Evolutionary conservation across 805 yeast species (phyloP), one percentile per base, ranked within the genome.

Genomic region (Saccharomycopsis amapae): DNA sequence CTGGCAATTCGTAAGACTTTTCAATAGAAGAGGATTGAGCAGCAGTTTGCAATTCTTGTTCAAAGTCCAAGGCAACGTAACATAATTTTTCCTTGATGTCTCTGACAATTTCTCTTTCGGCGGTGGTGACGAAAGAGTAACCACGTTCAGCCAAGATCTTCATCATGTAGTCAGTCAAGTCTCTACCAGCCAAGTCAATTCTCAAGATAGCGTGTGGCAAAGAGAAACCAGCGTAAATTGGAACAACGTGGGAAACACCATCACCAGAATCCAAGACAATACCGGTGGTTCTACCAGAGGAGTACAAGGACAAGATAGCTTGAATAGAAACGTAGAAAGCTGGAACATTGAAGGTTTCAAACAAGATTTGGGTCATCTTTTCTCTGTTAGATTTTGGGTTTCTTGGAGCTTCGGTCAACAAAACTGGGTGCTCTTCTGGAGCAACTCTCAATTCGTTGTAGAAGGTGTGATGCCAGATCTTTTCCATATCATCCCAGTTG

Each of bases 401-500:
- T 87, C 88, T 85, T 73, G 98, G 98, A 58, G 98, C 98, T 81
- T 93, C 98, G 58, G 98, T 93, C 75, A 93, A 82, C 70, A 93
- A 76, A 62, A 90, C 96, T 69, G 97, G 97, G 80, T 93, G 98
- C 76, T 93, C 98, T 75, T 93, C 98, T 73, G 97, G 97, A 52
- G 97, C 97, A 69, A 93, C 97, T 78, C 97, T 87, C 75, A 93
- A 84, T 77, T 93, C 98, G 76, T 93, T 93, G 90, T 89, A 90
- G 81, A 93, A 93, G 62, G 97, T 93, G 81, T 93, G 98, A 74
- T 93, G 97, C 98, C 98, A 93, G 79, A 93, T 93, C 77, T 90
- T 90, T 78, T 93, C 98, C 98, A 93, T 93, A 69, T 93, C 98
- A 70, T 90, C 97, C 98, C 98, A 93, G 88, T 93, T 88, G 74